A percentile compares a stretch with the other conserved stretches of the same genome.
These are phyloP conservation scores for Leptosphaerulina australis DNA, from an alignment of 2,329 filamentous ascomycete species.

Conservation along the genomic window DNA sequence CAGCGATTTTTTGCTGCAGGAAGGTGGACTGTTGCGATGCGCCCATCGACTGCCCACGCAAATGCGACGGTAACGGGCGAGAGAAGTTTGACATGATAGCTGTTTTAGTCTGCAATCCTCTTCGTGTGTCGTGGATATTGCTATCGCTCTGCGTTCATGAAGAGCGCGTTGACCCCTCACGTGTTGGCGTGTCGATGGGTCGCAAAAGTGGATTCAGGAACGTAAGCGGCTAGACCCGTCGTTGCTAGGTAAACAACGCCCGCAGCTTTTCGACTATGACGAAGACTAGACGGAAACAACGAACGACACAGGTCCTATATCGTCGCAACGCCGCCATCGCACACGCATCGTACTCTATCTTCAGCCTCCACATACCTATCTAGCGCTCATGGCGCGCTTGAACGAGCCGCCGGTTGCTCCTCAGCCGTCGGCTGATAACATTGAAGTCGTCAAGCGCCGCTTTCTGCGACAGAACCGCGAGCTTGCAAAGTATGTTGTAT, in stretches of 20 bases:
- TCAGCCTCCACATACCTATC: constrained; percentile 43
- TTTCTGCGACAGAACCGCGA: constrained; percentile 85
- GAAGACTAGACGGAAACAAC: constrained; percentile 40
- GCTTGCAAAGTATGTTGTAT: constrained; percentile 62
- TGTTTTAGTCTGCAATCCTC: neutral
- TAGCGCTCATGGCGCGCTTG: constrained; percentile 74
- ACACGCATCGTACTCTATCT: constrained; percentile 29
- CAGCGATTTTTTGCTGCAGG: constrained; percentile 76
- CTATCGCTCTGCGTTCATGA: neutral
- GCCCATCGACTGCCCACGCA: constrained; percentile 58
- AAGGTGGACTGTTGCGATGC: constrained; percentile 68
- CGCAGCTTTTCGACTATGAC: constrained; percentile 31
- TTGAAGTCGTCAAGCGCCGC: constrained; percentile 73
- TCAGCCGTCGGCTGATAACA: constrained; percentile 64
- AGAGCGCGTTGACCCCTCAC: constrained; percentile 32
- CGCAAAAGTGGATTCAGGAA: constrained; percentile 9
- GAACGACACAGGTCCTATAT: constrained; percentile 29
- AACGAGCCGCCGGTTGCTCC: constrained; percentile 68
- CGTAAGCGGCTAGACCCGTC: constrained; percentile 19
- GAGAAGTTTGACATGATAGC: constrained; percentile 48
- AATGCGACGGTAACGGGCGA: constrained; percentile 64
- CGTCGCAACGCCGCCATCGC: constrained; percentile 20
- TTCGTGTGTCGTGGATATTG: neutral
- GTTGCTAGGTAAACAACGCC: constrained; percentile 47
- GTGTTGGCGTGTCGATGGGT: constrained; percentile 22